Evolutionary conservation across 2,329 filamentous ascomycete species (phyloP), one percentile per base, ranked within the genome.

Genomic region (Fusarium nematophilum): DNA sequence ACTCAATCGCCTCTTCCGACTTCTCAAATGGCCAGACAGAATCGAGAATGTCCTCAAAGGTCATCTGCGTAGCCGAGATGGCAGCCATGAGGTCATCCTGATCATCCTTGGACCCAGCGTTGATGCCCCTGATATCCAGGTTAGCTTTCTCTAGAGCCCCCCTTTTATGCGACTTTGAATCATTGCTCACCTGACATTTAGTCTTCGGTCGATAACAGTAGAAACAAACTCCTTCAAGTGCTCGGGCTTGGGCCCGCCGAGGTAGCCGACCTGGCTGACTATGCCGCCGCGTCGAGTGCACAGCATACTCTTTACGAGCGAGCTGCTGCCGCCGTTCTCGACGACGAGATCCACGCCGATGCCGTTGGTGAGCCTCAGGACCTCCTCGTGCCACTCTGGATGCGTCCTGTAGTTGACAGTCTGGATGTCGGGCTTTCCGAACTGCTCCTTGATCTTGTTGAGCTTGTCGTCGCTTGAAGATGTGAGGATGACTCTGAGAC

Each of bases 401-500:
- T 66, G 76, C 5, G 73, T 78, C 33, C 68, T 73, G 67, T 84
- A 85, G 70, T 85, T 85, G 66, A 85, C 79, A 3, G 71, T 70
- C 46, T 79, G 67, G 59, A 69, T 81, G 73, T 3, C 78, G 77
- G 43, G 81, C 75, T 13, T 83, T n/a, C 51, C 37, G 11, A 67
- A 75, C 5, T 67, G 62, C 31, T 80, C 71, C 59, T 73, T 77
- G 3, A 81, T 79, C 6, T 70, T 70, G 11, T 73, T 64, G 1
- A 83, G 73, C 62, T 85, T 85, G 8, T 68, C 71, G 52, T 84
- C 79, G 6, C 79, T 82, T 1, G 81, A 83, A 0, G 82, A 84
- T 0, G 80, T 84, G 18, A 82, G 73, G 53, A 84, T 81, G 1
- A 78, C 80, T 3, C 63, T 80, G 9, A 82, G 81, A 8, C 83